Percentiles rank a stretch among this genome's conserved stretches.
These are phyloP conservation scores for Blastobotrys attinorum DNA, from an alignment of 805 yeast genomes.

Conservation along the genomic window DNA sequence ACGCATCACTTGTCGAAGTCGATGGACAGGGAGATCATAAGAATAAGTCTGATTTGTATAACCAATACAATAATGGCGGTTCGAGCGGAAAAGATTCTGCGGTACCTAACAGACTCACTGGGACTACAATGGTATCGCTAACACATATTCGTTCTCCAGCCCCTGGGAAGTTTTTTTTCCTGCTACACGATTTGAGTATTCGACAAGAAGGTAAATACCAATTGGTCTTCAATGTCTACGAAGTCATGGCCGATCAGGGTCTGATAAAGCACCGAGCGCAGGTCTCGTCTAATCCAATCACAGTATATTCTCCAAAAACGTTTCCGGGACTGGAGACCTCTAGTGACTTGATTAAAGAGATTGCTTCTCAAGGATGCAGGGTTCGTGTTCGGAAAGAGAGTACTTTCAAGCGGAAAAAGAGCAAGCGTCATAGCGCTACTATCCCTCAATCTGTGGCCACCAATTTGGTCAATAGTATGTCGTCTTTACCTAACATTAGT, in stretches of 20 bases:
- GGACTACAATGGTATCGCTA: slow-evolving; percentile 20
- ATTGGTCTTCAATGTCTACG: slow-evolving; percentile 25
- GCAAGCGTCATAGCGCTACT: not conserved
- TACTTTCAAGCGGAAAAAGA: slow-evolving; percentile 1
- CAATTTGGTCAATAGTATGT: not conserved
- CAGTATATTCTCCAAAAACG: slow-evolving; percentile 28
- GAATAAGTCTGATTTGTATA: no score
- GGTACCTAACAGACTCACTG: slow-evolving; percentile 14
- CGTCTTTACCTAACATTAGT: no score
- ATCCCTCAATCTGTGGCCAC: not conserved
- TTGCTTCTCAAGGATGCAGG: slow-evolving; percentile 25
- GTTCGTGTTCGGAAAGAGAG: slow-evolving; percentile 25
- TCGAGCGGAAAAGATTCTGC: slow-evolving; percentile 5
- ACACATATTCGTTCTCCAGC: slow-evolving; percentile 21
- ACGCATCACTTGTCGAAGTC: slow-evolving; percentile 13
- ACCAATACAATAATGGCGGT: slow-evolving; percentile 7
- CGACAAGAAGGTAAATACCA: slow-evolving; percentile 28
- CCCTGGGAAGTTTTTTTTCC: slow-evolving; percentile 25
- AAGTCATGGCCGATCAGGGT: slow-evolving; percentile 17
- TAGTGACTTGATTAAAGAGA: slow-evolving; percentile 24
- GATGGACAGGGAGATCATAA: slow-evolving; percentile 4
- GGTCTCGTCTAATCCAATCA: slow-evolving; percentile 18
- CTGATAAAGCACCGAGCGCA: slow-evolving; percentile 16
- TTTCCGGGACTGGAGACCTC: slow-evolving; percentile 30
- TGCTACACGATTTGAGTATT: slow-evolving; percentile 27